phyloP scores from a whole-genome alignment of 2,329 filamentous ascomycete species.

The Neodidymelliopsis sp. region DNA sequence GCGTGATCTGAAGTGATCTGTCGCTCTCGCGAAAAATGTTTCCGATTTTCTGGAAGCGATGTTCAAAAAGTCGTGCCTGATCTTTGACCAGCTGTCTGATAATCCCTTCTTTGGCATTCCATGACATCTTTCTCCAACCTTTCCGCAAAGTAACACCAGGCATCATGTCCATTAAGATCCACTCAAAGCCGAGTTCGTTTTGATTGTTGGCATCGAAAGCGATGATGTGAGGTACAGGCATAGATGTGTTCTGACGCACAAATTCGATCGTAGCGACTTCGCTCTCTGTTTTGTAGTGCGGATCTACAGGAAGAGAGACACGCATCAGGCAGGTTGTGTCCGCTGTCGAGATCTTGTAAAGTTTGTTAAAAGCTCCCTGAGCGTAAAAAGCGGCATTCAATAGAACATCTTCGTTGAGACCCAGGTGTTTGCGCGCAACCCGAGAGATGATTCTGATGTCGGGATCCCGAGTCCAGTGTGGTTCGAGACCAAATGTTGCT shows the following conservation, averaged over 20 bases:
- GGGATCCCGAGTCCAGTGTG: constrained; percentile 19
- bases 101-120: constrained; percentile 5
- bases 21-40: background rate
- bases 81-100: background rate
- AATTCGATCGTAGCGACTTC: constrained; percentile 31
- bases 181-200: constrained; percentile 16
- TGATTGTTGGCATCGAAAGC: background rate
- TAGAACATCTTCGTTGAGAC: background rate
- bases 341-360: constrained; percentile 11
- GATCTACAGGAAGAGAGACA: constrained; percentile 28
- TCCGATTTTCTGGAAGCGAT: constrained; percentile 1
- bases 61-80: background rate
- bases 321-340: constrained; percentile 36
- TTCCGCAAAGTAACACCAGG: constrained; percentile 3
- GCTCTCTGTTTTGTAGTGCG: constrained; percentile 25
- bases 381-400: constrained; percentile 15
- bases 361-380: constrained; percentile 21
- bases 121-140: constrained; percentile 11
- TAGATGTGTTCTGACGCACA: constrained; percentile 21
- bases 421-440: constrained; percentile 5
- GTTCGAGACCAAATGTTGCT: constrained; percentile 6
- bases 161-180: constrained; percentile 10
- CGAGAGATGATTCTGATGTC: constrained; percentile 5
- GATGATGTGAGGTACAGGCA: constrained; percentile 7
- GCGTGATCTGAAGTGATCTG: too few relatives aligned